A percentile compares a stretch with the other conserved stretches of the same genome.
Conservation (phyloP, 2,329 filamentous ascomycete species). For the Cladosporium sp. region DNA sequence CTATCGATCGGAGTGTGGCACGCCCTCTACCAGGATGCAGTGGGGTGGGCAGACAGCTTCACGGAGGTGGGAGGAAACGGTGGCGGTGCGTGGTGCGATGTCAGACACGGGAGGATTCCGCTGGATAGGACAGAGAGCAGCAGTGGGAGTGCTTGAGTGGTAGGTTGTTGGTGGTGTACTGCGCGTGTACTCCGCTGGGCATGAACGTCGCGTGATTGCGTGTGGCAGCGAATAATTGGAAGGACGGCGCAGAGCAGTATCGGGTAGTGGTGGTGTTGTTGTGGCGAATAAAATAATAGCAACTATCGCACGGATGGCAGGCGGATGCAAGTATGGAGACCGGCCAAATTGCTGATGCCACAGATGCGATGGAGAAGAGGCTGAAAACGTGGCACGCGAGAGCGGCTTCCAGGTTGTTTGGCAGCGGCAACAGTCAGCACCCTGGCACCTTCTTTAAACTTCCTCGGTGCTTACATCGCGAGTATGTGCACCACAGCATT, state of each 20-base stretch:
- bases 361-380: background rate
- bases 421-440: background rate
- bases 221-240: background rate
- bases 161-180: background rate
- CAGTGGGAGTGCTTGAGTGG: no score
- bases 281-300: background rate
- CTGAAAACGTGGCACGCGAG: slow-evolving; percentile 4
- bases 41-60: slow-evolving; percentile 6
- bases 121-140: background rate
- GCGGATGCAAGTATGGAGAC: background rate
- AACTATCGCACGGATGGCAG: background rate
- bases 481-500: background rate
- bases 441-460: background rate
- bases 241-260: background rate
- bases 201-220: background rate
- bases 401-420: background rate
- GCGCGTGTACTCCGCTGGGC: background rate
- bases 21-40: background rate
- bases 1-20: slow-evolving; percentile 14
- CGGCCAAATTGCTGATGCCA: background rate
- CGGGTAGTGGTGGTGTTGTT: background rate
- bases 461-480: background rate
- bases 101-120: background rate
- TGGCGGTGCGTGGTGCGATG: background rate
- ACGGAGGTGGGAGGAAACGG: background rate